Evolutionary conservation across 352 stramenopile genomes (phyloP).

Genomic region (Phytophthora cryptogea): DNA sequence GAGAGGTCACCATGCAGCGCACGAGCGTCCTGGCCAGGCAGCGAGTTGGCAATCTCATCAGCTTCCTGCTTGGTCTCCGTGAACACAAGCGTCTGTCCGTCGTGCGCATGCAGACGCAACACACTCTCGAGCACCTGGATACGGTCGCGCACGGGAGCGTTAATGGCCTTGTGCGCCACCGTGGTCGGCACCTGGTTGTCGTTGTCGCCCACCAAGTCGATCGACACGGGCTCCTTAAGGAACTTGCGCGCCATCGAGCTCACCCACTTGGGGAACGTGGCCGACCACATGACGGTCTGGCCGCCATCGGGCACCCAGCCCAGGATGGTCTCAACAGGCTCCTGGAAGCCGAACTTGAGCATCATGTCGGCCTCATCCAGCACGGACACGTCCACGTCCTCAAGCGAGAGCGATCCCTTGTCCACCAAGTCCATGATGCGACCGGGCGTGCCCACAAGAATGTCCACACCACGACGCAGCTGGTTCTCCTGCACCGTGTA

Average conservation of each 20-base stretch:
- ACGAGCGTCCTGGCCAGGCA: conserved; percentile 60
- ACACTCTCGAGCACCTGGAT: conserved; percentile 73
- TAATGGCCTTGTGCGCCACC: conserved; percentile 93
- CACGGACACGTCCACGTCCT: conserved; percentile 89
- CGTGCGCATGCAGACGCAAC: conserved; percentile 63
- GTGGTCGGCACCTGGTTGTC: conserved; percentile 85
- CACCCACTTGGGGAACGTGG: conserved; percentile 96
- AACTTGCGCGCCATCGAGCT: conserved; percentile 93
- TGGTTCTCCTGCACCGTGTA: conserved; percentile 94
- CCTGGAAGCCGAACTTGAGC: conserved; percentile 98
- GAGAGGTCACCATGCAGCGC: conserved; percentile 82
- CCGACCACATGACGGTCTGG: conserved; percentile 97
- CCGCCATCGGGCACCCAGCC: conserved; percentile 66
- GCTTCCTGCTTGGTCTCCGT: conserved; percentile 97
- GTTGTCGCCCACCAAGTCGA: conserved; percentile 94
- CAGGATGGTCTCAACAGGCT: conserved; percentile 97
- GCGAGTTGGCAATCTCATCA: conserved; percentile 93
- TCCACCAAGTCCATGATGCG: conserved; percentile 97
- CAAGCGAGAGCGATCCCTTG: conserved; percentile 92
- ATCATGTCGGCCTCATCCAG: conserved; percentile 98
- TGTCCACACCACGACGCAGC: conserved; percentile 91
- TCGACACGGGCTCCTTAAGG: conserved; percentile 91
- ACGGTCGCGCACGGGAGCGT: conserved; percentile 79
- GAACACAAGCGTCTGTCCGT: conserved; percentile 94
- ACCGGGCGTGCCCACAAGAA: conserved; percentile 96